Base-by-base conservation (phyloP, 805 yeast species). In the Naumovozyma castellii region DNA sequence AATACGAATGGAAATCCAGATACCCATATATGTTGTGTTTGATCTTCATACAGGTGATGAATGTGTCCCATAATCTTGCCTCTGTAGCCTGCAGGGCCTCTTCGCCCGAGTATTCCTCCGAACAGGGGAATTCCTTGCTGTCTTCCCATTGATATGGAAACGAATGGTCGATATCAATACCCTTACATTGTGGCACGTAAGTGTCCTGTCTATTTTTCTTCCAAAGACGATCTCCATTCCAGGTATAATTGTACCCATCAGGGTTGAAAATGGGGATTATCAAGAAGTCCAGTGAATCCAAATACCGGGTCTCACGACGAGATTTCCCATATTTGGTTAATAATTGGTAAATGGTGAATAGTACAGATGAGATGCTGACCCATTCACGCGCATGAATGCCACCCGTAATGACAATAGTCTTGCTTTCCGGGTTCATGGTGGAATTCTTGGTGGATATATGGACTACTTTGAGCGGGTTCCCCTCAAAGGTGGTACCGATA, bases 331-430 rank as follows among this genome's bases (percentile, higher is more conserved):
- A 74, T 35, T 66, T 68, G 27, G 64, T 55, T 36, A 76, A 51
- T 43, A 84, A 44, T 56, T 68, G 59, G 53, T 66, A 66, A 16
- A 78, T 51, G 2, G 72, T 59, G 58, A 72, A 84, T 44, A 84
- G 72, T 1, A 76, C 79, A 0, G 90, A 69, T 2, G 87, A 73
- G 2, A 79, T 76, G 29, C 87, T 73, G 19, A 85, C 71, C 96
- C 96, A 87, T 58, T 87, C 97, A 38, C 97, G 69, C 0, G 95
- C 92, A 62, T 87, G 95, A 2, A 82, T 71, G 2, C 95, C 95
- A 30, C 88, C 88, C 1, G 90, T 77, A 5, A 87, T 69, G 3
- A 85, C 80, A 38, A 86, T 71, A 1, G 90, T 82, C 46, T 71
- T 75, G 57, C 71, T 72, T 34, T 73, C 66, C 8, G 68, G 64